Evolutionary conservation across 23 red algal species (phyloP).

Genomic region (Gracilaria domingensis): DNA sequence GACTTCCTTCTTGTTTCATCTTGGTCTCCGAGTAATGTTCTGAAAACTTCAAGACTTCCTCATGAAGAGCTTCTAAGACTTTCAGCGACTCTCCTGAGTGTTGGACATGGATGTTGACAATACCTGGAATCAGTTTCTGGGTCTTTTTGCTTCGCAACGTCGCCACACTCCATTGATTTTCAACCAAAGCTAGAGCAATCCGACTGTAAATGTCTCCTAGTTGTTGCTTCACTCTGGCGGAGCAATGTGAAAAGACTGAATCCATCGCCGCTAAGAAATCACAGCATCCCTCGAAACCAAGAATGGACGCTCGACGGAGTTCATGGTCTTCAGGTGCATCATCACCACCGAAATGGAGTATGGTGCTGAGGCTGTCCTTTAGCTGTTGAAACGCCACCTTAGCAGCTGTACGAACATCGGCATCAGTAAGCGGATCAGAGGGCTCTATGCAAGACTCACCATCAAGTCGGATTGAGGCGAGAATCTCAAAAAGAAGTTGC

Average conservation of each 20-base stretch:
- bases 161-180: conserved; percentile 36
- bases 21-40: background rate
- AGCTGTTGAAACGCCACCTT: conserved; percentile 65
- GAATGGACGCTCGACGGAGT: background rate
- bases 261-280: conserved; percentile 55
- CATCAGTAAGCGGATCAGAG: conserved; percentile 58
- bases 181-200: conserved; percentile 26
- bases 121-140: conserved; percentile 65
- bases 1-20: background rate
- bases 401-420: conserved; percentile 54
- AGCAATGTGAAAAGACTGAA: conserved; percentile 47
- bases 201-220: conserved; percentile 45
- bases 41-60: conserved; percentile 33
- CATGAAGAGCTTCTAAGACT: conserved; percentile 20
- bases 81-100: conserved; percentile 35
- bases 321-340: conserved; percentile 38
- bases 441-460: conserved; percentile 28
- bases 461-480: conserved; percentile 59
- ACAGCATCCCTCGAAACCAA: conserved; percentile 59
- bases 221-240: conserved; percentile 20
- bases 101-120: conserved; percentile 61
- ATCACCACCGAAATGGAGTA: background rate
- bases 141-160: conserved; percentile 38
- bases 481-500: conserved; percentile 54
- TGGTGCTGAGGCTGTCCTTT: background rate